Conservation (phyloP, 2,329 filamentous ascomycete species). For the Fusarium begoniae region DNA sequence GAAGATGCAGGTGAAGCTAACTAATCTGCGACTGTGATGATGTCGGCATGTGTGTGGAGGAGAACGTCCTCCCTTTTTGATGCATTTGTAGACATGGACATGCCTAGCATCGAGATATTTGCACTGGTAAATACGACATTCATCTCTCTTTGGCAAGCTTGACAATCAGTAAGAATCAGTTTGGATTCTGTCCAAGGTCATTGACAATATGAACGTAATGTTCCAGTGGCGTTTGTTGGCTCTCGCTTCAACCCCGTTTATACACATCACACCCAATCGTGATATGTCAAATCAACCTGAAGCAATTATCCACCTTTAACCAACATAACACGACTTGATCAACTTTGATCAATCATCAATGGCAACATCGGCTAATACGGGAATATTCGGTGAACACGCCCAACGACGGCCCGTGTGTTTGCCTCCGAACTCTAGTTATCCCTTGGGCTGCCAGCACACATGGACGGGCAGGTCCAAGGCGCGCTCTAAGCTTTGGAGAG, state of each 20-base stretch:
- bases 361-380: constrained; percentile 12
- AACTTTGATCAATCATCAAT: constrained; percentile 11
- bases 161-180: background rate
- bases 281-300: constrained; percentile 17
- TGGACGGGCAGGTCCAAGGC: constrained; percentile 16
- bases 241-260: background rate
- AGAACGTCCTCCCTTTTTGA: constrained; percentile 18
- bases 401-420: constrained; percentile 35
- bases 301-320: constrained; percentile 16
- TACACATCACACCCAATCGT: background rate
- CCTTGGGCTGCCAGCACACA: constrained; percentile 19
- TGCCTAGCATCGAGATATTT: background rate
- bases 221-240: background rate
- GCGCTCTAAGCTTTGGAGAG: background rate
- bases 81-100: background rate
- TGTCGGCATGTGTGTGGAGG: constrained; percentile 29
- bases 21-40: constrained; percentile 12
- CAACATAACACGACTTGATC: constrained; percentile 1
- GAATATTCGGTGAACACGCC: constrained; percentile 21
- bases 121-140: background rate
- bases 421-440: constrained; percentile 5
- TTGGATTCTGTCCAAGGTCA: background rate
- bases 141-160: background rate
- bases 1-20: constrained; percentile 28
- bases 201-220: no score